Evolutionary conservation across 345 rosid species (phyloP), one percentile per base, ranked within the genome.

Genomic region (Hypericum perforatum): DNA sequence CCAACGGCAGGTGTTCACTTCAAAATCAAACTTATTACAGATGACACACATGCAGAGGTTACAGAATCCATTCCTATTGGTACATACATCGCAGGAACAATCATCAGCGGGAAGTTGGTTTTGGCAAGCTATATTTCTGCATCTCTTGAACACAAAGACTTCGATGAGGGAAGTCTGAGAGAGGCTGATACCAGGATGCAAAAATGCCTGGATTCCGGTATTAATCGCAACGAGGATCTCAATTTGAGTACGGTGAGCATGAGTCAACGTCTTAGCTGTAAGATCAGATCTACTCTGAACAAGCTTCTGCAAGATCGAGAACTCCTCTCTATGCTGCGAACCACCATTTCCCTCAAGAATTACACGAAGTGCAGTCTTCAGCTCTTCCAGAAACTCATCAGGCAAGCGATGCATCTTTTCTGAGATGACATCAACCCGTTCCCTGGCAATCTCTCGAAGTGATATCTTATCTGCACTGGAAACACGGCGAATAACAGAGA

Each of bases 41-140:
- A 92, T 85, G 46, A 88, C 94, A 63, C 98, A 88, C 97, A 85
- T 88, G 80, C 98, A 92, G 43, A 83, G 86, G 69, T 88, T 85
- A 71, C 98, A 92, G 79, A 92, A 92, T 55, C 98, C 97, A 42
- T 77, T 94, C 68, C 84, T 84, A 54, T 72, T 78, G 7, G 82
- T 37, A 59, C 99, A 89, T 61, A 81, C 79, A 45, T 84, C 89
- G 41, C 97, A 89, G 59, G 80, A 69, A 49, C 97, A 94, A 41
- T 81, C 95, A 56, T 94, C 99, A 9, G 95, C 95, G 0, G 97
- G 97, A 54, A 94, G 78, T 65, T 80, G 91, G 69, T 64, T 86
- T 47, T 81, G 95, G 74, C 95, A 94, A 5, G 83, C 86, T 43
- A 89, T 76, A 69, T 94, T 94, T 68, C 97, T 73, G 89, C 99